phyloP scores from a whole-genome alignment of 2,329 filamentous ascomycete species.

The Tolypocladium pustulatum region DNA sequence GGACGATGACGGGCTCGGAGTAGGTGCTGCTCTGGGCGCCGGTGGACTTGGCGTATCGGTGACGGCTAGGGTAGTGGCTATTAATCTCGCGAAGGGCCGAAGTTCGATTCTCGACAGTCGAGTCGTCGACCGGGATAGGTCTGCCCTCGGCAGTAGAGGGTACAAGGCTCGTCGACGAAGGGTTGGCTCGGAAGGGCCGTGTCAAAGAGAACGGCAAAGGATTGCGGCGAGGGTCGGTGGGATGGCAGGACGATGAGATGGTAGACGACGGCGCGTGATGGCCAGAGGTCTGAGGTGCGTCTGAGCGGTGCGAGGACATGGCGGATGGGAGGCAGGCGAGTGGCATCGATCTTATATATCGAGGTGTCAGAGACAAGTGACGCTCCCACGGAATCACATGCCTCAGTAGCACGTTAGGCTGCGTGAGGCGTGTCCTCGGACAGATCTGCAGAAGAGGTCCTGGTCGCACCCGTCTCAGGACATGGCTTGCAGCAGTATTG shows the following conservation, averaged over 20 bases:
- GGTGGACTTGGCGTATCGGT: constrained; percentile 45
- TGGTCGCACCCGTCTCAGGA: background rate
- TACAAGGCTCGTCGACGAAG: constrained; percentile 41
- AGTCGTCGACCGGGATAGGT: constrained; percentile 45
- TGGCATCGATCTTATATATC: background rate
- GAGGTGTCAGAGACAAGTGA: background rate
- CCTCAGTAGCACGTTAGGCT: background rate
- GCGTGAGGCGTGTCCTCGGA: background rate
- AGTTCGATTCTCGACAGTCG: constrained; percentile 45
- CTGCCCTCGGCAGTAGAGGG: constrained; percentile 45
- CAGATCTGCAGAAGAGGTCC: background rate
- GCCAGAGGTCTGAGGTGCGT: constrained; percentile 10
- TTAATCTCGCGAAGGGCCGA: constrained; percentile 50
- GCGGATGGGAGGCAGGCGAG: background rate
- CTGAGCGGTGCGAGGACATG: constrained; percentile 10
- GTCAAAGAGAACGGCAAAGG: constrained; percentile 38
- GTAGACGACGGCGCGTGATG: constrained; percentile 11
- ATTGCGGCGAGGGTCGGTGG: constrained; percentile 18
- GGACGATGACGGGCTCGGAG: constrained; percentile 55
- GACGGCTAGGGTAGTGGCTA: constrained; percentile 44
- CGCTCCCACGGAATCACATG: background rate
- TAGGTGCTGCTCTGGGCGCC: constrained; percentile 48
- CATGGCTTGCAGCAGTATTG: background rate
- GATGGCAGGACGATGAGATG: constrained; percentile 13
- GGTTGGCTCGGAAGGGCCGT: constrained; percentile 35